Evolutionary conservation across 169 alveolate genomes (phyloP).

Genomic region (Plasmodium sp.): DNA sequence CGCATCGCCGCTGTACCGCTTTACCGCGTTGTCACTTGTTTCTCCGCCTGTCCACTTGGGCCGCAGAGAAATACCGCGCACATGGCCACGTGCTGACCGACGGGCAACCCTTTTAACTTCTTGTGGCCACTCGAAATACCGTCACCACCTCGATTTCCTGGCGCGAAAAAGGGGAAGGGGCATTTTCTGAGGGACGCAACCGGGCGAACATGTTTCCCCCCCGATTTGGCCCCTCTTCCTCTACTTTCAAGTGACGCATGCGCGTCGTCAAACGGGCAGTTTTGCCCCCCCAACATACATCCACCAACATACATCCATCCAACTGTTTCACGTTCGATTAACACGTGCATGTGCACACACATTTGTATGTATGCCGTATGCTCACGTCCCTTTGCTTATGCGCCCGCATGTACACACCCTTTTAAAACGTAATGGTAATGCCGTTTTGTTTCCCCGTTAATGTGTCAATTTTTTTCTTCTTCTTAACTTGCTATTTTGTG

Average conservation of each 20-base stretch:
- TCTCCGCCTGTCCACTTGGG: not conserved
- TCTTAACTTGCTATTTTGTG: too few species aligned
- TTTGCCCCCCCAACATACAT: not conserved
- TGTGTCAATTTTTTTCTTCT: not conserved
- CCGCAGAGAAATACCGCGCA: not conserved
- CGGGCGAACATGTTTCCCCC: not conserved
- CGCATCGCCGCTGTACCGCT: not conserved
- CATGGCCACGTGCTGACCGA: not conserved
- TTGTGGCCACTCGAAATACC: not conserved
- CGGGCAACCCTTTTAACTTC: not conserved
- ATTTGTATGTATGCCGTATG: not conserved
- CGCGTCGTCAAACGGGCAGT: not conserved
- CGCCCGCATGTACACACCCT: not conserved
- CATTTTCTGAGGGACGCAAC: conserved; percentile 21
- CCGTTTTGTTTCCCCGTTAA: not conserved
- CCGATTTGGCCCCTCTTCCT: not conserved
- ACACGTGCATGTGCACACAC: not conserved
- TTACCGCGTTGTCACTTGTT: not conserved
- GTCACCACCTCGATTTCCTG: not conserved
- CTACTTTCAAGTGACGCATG: conserved; percentile 5
- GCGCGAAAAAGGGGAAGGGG: not conserved
- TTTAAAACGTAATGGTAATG: not conserved
- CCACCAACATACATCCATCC: not conserved
- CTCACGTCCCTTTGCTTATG: not conserved
- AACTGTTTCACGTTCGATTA: not conserved